Evolutionary conservation across 331 rosid genomes (phyloP), one percentile per base, ranked within the genome.

Genomic region (Erythrophleum ivorense): DNA sequence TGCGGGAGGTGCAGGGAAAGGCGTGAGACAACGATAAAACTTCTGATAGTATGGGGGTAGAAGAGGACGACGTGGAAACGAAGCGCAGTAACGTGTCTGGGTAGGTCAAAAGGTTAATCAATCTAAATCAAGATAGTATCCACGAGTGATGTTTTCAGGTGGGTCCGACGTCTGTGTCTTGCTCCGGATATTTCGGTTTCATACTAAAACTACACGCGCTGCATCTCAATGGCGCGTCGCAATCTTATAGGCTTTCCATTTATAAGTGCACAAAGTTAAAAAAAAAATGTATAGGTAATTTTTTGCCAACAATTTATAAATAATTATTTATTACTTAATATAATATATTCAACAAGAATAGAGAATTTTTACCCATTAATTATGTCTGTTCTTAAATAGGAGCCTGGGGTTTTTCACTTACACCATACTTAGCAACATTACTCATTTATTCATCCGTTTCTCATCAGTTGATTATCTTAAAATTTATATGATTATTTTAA

Each of bases 31-130:
- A 0, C 6, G 66, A 15, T 7, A 5, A 3, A 0, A 2, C 75
- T 10, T 41, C 76, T 70, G 92, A 75, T 38, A 3, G n/a, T 34
- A 78, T 87, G 82, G 18, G 19, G 34, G 24, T 64, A 0, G 48
- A 38, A 53, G 49, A 29, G 15, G 18, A 33, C 45, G 38, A 1
- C 13, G 15, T 66, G 57, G 71, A 4, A 10, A 31, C 6, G 62
- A 9, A 11, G 36, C 36, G 50, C 48, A 16, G 36, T 81, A 82
- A 50, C 59, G 60, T 63, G 73, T 10, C 69, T n/a, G 63, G 29
- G 49, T 48, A 12, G 69, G 31, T 81, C 31, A 41, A 52, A 75
- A 13, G 12, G 46, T 84, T 65, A 63, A 79, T 73, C 49, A 52
- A 75, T 79, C 43, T 7, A 80, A 59, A 62, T 62, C 9, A 62